Percentiles rank a stretch among this genome's conserved stretches.
These are phyloP conservation scores for Nakaseomyces kungkrabaensis DNA, from an alignment of 1,139 yeast species.

Conservation along the genomic window DNA sequence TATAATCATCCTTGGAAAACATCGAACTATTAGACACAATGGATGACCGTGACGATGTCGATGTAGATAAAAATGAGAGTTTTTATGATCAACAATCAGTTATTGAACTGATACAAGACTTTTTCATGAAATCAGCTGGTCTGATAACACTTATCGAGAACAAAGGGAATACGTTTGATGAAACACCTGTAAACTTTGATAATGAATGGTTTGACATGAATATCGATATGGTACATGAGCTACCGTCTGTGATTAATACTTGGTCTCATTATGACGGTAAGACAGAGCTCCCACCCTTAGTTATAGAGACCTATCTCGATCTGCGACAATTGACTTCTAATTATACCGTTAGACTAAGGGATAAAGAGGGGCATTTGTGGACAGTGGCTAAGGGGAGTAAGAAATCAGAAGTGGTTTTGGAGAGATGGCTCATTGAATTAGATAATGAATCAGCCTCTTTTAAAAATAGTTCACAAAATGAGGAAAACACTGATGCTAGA, in stretches of 20 bases:
- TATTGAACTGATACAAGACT: conserved; percentile 22
- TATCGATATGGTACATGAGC: conserved; percentile 8
- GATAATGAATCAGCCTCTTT: conserved; percentile 34
- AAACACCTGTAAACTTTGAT: conserved; percentile 8
- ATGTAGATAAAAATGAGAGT: neutral
- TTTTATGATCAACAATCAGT: conserved; percentile 9
- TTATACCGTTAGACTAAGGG: conserved; percentile 57
- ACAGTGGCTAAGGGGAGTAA: conserved; percentile 45
- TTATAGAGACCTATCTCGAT: conserved; percentile 76
- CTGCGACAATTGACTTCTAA: conserved; percentile 48
- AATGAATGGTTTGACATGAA: conserved; percentile 16
- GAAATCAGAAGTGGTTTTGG: conserved; percentile 75
- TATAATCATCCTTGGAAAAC: no score
- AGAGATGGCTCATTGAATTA: conserved; percentile 84
- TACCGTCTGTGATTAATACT: conserved; percentile 16
- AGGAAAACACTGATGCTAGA: conserved; percentile 10
- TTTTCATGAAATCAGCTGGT: conserved; percentile 24
- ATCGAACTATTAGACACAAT: neutral
- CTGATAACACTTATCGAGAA: neutral
- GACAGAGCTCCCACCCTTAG: conserved; percentile 58
- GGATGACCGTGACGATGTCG: neutral
- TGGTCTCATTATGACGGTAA: conserved; percentile 25
- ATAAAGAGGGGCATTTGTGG: conserved; percentile 39
- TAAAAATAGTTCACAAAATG: conserved; percentile 16
- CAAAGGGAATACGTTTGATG: conserved; percentile 3